Percentiles rank a stretch among this genome's conserved stretches.
Evolutionary conservation across 2,329 filamentous ascomycete genomes (phyloP).

Genomic region (Colletotrichum tabaci): DNA sequence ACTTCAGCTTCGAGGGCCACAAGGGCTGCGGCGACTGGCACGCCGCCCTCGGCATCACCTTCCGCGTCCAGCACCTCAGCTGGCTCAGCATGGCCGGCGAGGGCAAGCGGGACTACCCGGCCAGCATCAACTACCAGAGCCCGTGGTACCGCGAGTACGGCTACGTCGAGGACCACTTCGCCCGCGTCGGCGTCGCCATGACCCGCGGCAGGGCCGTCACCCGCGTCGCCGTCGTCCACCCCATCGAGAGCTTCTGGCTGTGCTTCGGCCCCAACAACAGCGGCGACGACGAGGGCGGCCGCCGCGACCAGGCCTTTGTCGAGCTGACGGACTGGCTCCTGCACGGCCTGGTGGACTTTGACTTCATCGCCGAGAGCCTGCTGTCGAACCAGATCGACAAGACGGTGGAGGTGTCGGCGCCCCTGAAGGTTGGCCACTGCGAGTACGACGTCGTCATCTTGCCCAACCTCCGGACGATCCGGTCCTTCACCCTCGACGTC

Average conservation of each 20-base stretch:
- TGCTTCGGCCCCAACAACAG: conserved; percentile 49
- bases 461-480: conserved; percentile 51
- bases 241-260: conserved; percentile 53
- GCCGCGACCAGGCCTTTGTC: conserved; percentile 47
- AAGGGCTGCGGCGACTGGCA: conserved; percentile 54
- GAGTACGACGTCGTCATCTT: conserved; percentile 51
- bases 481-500: conserved; percentile 48
- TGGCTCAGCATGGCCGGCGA: conserved; percentile 53
- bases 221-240: conserved; percentile 50
- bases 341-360: conserved; percentile 50
- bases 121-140: conserved; percentile 51
- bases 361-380: conserved; percentile 52
- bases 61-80: conserved; percentile 50
- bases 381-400: conserved; percentile 45
- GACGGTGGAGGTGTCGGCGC: not conserved
- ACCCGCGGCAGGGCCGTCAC: conserved; percentile 50
- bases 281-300: conserved; percentile 45
- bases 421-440: conserved; percentile 48
- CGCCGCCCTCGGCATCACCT: conserved; percentile 52
- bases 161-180: conserved; percentile 51
- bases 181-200: conserved; percentile 50
- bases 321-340: conserved; percentile 42
- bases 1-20: conserved; percentile 51
- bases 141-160: conserved; percentile 53
- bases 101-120: conserved; percentile 51